Conservation (phyloP, 2,329 filamentous ascomycete species). For the Fusarium euwallaceae region DNA sequence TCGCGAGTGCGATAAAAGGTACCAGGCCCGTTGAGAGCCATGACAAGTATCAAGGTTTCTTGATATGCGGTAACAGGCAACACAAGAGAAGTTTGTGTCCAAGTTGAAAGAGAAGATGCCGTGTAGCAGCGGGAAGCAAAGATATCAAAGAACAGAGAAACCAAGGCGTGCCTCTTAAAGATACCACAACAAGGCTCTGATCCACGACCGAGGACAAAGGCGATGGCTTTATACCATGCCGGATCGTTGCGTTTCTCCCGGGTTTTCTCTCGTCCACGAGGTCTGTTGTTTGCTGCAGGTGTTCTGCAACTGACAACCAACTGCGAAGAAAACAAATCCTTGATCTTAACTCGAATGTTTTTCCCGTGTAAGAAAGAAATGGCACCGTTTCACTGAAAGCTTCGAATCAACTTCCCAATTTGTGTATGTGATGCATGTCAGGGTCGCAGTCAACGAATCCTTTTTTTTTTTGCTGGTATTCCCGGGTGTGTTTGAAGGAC, state of each 20-base stretch:
- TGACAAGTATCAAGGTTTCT: conserved; percentile 9
- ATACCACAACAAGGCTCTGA: background rate
- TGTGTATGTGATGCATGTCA: background rate
- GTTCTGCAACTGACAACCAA: conserved; percentile 5
- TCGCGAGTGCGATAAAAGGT: conserved; percentile 45
- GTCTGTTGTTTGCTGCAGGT: background rate
- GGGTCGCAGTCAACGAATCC: background rate
- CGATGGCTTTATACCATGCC: background rate
- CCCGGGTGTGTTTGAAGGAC: background rate
- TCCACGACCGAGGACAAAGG: background rate
- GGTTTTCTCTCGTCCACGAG: background rate
- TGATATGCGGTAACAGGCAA: background rate
- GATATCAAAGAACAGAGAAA: background rate
- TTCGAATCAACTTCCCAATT: conserved; percentile 2
- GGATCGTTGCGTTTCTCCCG: background rate
- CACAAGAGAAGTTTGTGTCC: background rate
- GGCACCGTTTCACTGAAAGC: background rate
- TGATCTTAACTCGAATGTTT: background rate
- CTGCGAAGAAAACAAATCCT: background rate
- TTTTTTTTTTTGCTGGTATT: background rate
- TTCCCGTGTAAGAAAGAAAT: background rate
- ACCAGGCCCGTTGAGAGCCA: conserved; percentile 47
- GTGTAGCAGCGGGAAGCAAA: background rate
- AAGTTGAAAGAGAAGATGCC: background rate
- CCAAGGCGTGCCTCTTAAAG: background rate